Percentiles rank a stretch among this genome's conserved stretches.
These are phyloP conservation scores for Jimgerdemannia lactiflua DNA, from an alignment of 192 early-diverging fungal genomes.

Conservation along the genomic window DNA sequence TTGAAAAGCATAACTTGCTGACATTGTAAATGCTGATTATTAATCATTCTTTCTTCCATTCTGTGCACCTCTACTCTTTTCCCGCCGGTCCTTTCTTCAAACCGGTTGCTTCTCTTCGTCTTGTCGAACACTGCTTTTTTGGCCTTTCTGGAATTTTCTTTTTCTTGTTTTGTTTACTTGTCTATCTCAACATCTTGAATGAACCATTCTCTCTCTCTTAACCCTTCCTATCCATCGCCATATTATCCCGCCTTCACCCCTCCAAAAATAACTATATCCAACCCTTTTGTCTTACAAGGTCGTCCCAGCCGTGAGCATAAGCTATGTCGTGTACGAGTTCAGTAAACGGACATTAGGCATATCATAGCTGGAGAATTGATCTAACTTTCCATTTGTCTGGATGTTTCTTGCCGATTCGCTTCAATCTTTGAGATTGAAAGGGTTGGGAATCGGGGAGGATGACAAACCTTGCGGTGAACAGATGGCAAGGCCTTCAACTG, in stretches of 20 bases:
- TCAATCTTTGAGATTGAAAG: no score
- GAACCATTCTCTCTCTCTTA: not conserved
- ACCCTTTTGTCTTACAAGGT: conserved; percentile 31
- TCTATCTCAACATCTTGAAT: not conserved
- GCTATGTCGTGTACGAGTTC: conserved; percentile 69
- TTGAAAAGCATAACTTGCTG: no score
- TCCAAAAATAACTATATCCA: no score
- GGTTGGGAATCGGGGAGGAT: no score
- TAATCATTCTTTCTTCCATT: not conserved
- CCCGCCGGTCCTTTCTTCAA: not conserved
- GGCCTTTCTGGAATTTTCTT: not conserved
- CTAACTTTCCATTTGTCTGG: not conserved
- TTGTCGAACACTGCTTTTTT: not conserved
- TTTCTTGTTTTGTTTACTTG: no score
- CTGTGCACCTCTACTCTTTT: not conserved
- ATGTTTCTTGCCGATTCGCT: no score
- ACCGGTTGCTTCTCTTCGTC: not conserved
- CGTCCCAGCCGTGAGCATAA: conserved; percentile 73
- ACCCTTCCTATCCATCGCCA: no score
- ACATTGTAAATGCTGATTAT: not conserved
- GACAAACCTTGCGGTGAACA: no score
- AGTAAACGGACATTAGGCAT: conserved; percentile 44
- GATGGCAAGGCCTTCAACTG: no score
- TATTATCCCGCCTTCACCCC: no score
- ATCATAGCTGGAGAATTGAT: conserved; percentile 25